These are phyloP conservation scores for Linnemannia zychae DNA, from an alignment of 192 early-diverging fungal genomes.

Conservation along the genomic window DNA sequence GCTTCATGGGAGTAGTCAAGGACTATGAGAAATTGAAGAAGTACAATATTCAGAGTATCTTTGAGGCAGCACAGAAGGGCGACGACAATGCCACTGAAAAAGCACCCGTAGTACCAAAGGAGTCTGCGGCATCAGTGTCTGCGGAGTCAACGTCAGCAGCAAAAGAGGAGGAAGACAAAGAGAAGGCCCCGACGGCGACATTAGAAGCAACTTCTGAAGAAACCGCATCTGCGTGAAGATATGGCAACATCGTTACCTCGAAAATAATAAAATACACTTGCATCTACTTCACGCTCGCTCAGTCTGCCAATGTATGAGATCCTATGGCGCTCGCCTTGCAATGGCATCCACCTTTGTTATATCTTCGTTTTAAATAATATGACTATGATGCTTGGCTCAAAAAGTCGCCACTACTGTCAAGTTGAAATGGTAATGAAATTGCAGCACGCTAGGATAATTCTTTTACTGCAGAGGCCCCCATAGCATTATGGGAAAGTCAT, in stretches of 20 bases:
- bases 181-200: background rate
- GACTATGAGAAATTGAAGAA: constrained; percentile 69
- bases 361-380: too few relatives aligned
- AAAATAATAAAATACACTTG: background rate
- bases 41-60: constrained; percentile 70
- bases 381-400: too few relatives aligned
- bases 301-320: too few relatives aligned
- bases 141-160: too few relatives aligned
- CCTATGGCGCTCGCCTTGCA: too few relatives aligned
- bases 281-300: background rate
- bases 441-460: too few relatives aligned
- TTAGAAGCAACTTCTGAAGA: background rate
- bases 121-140: too few relatives aligned
- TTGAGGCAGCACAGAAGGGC: constrained; percentile 48
- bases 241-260: background rate
- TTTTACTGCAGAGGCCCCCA: too few relatives aligned
- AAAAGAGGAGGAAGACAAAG: background rate
- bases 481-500: too few relatives aligned
- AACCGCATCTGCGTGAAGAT: background rate
- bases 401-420: too few relatives aligned
- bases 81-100: background rate
- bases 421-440: too few relatives aligned
- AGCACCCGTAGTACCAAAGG: background rate
- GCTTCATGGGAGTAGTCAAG: constrained; percentile 68
- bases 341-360: too few relatives aligned